These are phyloP conservation scores for Dunaliella primolecta DNA, from an alignment of 139 green algal species.

Conservation along the genomic window DNA sequence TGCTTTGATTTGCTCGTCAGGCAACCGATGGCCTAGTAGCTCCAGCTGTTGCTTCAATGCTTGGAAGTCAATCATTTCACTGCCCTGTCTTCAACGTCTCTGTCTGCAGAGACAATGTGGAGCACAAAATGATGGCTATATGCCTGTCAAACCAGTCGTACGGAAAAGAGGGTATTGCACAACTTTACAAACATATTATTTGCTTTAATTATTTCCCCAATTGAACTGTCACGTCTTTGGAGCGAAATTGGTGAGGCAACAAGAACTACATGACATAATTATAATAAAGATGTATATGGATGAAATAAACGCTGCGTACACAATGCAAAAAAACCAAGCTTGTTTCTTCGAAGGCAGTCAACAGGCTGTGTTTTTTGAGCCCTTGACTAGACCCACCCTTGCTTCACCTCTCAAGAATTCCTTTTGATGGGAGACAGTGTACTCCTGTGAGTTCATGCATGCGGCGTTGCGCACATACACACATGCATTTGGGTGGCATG, in stretches of 20 bases:
- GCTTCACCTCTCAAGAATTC: too few relatives aligned
- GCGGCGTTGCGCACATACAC: not conserved
- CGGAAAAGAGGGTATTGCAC: too few relatives aligned
- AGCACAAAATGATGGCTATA: not conserved
- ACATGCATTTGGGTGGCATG: not conserved
- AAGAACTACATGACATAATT: not conserved
- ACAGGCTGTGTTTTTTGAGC: too few relatives aligned
- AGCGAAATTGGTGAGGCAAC: not conserved
- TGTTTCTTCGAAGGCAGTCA: not conserved
- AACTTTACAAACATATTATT: too few relatives aligned
- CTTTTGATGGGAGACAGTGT: not conserved
- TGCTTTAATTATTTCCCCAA: too few relatives aligned
- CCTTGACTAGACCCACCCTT: too few relatives aligned
- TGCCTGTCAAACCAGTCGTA: too few relatives aligned
- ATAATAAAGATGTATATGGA: not conserved
- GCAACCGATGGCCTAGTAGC: slow-evolving; percentile 37
- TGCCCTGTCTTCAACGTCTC: not conserved
- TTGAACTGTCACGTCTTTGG: too few relatives aligned
- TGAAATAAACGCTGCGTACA: not conserved
- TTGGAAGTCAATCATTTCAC: slow-evolving; percentile 36
- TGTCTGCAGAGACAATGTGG: not conserved
- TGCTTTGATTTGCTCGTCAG: slow-evolving; percentile 29
- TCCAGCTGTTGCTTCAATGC: slow-evolving; percentile 36
- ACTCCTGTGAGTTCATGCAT: not conserved
- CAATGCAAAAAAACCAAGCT: not conserved